These are phyloP conservation scores for Trichocladium antarcticum DNA, from an alignment of 495 filamentous ascomycete genomes.

Conservation along the genomic window DNA sequence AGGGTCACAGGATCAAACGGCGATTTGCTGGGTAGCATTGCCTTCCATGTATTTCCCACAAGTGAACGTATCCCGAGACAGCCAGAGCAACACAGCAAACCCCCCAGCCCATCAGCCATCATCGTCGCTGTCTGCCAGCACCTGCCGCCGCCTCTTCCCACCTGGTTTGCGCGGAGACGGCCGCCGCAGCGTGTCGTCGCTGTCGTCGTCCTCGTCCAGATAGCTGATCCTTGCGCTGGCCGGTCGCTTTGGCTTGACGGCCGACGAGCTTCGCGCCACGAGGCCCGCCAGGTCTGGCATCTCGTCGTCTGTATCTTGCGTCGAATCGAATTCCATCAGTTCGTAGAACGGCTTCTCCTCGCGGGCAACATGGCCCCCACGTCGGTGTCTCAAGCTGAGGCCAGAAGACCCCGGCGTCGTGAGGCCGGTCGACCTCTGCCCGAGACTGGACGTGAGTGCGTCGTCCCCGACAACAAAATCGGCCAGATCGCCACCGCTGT, in stretches of 20 bases:
- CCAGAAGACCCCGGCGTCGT: constrained; percentile 18
- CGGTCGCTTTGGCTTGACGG: constrained; percentile 5
- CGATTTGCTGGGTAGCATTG: too few relatives aligned
- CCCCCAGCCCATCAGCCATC: constrained; percentile 9
- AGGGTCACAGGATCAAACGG: too few relatives aligned
- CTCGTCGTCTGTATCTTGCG: constrained; percentile 28
- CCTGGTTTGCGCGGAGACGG: constrained; percentile 6
- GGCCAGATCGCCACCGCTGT: constrained; percentile 35
- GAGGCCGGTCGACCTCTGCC: constrained; percentile 21
- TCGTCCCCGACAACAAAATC: constrained; percentile 39
- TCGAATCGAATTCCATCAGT: constrained; percentile 22
- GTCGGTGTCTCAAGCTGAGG: constrained; percentile 1
- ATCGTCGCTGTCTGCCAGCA: constrained; percentile 23
- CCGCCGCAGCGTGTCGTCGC: constrained; percentile 9
- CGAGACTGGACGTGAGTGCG: constrained; percentile 30
- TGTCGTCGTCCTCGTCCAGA: constrained; percentile 22
- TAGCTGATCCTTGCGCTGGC: constrained; percentile 9
- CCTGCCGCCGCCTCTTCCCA: constrained; percentile 14
- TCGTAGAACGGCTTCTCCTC: constrained; percentile 24
- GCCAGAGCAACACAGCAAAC: background rate
- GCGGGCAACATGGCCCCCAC: background rate
- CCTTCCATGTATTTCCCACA: too few relatives aligned
- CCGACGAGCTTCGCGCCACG: constrained; percentile 8
- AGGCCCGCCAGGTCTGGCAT: constrained; percentile 31
- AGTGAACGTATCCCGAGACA: too few relatives aligned